phyloP scores from a whole-genome alignment of 2,329 filamentous ascomycete species.

The Xylaria sp. region DNA sequence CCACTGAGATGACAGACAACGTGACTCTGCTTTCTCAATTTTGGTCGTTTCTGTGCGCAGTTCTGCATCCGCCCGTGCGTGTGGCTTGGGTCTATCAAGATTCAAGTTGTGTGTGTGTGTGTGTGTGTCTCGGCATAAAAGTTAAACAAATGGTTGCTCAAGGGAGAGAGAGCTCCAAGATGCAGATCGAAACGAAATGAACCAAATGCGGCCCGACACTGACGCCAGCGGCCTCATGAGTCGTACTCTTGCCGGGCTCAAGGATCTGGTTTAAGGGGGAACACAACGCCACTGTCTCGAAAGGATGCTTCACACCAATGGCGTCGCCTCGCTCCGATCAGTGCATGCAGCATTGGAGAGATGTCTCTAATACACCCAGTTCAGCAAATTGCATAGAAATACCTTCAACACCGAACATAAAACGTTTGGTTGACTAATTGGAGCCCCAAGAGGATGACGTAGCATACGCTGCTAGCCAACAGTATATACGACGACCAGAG shows the following conservation, averaged over 20 bases:
- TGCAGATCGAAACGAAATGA: constrained; percentile 10
- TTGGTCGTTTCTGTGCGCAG: constrained; percentile 26
- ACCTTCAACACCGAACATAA: constrained; percentile 19
- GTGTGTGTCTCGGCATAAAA: constrained; percentile 6
- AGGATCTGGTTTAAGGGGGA: constrained; percentile 17
- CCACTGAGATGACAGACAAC: background rate
- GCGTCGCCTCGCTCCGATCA: constrained; percentile 14
- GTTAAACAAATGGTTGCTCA: constrained; percentile 12
- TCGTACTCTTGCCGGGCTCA: background rate
- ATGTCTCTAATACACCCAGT: constrained; percentile 14
- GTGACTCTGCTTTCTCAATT: constrained; percentile 25
- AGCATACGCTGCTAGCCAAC: constrained; percentile 8
- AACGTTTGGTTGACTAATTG: constrained; percentile 8
- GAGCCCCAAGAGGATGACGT: constrained; percentile 21
- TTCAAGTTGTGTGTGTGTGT: background rate
- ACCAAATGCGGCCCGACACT: constrained; percentile 21
- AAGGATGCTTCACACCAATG: constrained; percentile 15
- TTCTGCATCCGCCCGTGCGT: constrained; percentile 18
- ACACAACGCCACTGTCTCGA: constrained; percentile 24
- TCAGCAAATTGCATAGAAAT: constrained; percentile 19
- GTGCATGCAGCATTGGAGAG: constrained; percentile 16
- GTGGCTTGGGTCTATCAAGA: constrained; percentile 23
- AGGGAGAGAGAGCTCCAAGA: background rate
- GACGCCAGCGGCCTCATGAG: constrained; percentile 16
- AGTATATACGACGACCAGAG: background rate